Evolutionary conservation across 2,329 filamentous ascomycete species (phyloP).

Genomic region (Hypoxylon rubiginosum): DNA sequence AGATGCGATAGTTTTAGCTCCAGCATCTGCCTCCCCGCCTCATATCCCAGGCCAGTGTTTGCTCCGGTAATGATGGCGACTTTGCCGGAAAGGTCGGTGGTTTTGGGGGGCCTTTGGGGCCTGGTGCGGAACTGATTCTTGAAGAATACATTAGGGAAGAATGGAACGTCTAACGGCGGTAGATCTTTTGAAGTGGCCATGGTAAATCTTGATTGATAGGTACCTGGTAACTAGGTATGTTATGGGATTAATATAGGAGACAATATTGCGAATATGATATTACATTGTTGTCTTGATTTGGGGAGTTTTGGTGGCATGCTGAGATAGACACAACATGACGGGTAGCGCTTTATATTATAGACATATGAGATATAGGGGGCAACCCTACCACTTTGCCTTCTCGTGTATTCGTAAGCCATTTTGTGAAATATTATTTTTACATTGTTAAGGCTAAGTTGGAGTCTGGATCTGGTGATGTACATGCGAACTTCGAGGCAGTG

Average conservation of each 20-base stretch:
- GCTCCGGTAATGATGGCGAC: conserved; percentile 64
- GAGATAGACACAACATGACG: not conserved
- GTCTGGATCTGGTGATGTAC: not conserved
- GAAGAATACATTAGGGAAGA: conserved; percentile 27
- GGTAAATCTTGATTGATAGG: not conserved
- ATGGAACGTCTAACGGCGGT: conserved; percentile 29
- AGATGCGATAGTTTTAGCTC: conserved; percentile 55
- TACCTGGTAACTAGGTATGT: not conserved
- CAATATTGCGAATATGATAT: not conserved
- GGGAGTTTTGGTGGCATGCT: not conserved
- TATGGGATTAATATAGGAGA: not conserved
- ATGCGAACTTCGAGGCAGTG: not conserved
- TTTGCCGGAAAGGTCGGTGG: conserved; percentile 50
- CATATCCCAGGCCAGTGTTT: conserved; percentile 63
- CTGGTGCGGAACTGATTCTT: conserved; percentile 34
- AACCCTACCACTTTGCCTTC: not conserved
- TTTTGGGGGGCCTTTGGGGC: conserved; percentile 18
- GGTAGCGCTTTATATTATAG: not conserved
- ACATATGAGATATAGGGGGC: not conserved
- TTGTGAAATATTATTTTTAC: not conserved
- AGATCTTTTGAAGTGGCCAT: conserved; percentile 37
- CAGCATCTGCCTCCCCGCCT: conserved; percentile 57
- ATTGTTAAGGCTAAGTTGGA: not conserved
- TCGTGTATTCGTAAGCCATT: not conserved
- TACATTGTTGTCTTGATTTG: not conserved